These are phyloP conservation scores for Stachybotrys elegans DNA, from an alignment of 2,329 filamentous ascomycete genomes.

Conservation along the genomic window DNA sequence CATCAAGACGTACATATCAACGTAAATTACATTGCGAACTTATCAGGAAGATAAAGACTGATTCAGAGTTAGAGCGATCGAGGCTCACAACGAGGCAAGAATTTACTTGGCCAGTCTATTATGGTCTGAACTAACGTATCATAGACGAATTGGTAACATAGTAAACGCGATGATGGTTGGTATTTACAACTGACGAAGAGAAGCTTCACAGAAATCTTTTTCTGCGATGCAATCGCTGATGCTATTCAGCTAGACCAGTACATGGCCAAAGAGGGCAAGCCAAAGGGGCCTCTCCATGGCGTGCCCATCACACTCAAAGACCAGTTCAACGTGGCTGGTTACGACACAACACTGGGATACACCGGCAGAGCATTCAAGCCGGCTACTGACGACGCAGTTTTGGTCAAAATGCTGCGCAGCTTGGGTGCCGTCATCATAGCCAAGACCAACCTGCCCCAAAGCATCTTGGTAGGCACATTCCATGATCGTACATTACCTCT, in stretches of 20 bases:
- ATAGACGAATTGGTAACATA: no score
- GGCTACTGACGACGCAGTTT: not conserved
- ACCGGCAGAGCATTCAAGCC: constrained; percentile 24
- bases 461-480: constrained; percentile 12
- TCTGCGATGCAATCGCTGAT: not conserved
- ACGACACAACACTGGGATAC: constrained; percentile 56
- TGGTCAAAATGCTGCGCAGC: not conserved
- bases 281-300: not conserved
- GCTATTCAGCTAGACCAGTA: not conserved
- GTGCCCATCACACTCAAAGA: not conserved
- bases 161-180: no score
- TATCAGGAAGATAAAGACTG: no score
- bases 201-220: not conserved
- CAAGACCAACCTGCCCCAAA: constrained; percentile 20
- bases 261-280: not conserved
- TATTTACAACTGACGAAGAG: no score
- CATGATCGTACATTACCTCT: no score
- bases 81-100: not conserved
- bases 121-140: no score
- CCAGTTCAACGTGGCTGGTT: constrained; percentile 43
- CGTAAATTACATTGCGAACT: no score
- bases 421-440: constrained; percentile 17
- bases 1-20: no score
- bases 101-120: no score
- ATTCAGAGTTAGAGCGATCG: not conserved